Evolutionary conservation across 345 rosid species (phyloP).

Genomic region (Camelina laxa): DNA sequence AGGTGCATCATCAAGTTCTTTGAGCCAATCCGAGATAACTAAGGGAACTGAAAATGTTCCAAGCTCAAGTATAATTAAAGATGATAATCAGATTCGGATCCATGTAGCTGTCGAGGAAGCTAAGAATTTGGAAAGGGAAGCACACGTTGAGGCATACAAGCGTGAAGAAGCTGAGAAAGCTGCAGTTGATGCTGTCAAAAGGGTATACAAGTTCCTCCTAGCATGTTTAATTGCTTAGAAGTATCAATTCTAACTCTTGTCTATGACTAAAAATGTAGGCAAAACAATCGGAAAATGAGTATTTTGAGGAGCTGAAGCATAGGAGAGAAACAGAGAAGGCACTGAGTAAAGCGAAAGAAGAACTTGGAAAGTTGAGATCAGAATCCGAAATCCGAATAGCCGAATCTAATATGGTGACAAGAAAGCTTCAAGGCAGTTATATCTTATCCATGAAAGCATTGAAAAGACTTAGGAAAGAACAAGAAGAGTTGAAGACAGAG

Average conservation of each 20-base stretch:
- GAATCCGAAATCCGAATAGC: slow-evolving; percentile 53
- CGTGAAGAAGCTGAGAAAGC: slow-evolving; percentile 68
- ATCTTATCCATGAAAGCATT: slow-evolving; percentile 60
- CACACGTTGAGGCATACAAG: slow-evolving; percentile 56
- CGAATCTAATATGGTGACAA: slow-evolving; percentile 55
- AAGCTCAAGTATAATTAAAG: slow-evolving; percentile 8
- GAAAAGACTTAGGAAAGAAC: slow-evolving; percentile 59
- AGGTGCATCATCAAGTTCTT: slow-evolving; percentile 17
- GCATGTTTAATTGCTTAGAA: not conserved
- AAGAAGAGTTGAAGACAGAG: slow-evolving; percentile 60
- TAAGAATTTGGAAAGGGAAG: slow-evolving; percentile 54
- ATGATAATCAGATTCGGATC: slow-evolving; percentile 54
- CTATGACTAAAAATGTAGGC: slow-evolving; percentile 44
- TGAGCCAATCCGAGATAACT: slow-evolving; percentile 1
- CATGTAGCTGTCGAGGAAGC: slow-evolving; percentile 58
- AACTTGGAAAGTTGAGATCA: slow-evolving; percentile 51
- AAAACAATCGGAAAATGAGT: slow-evolving; percentile 53
- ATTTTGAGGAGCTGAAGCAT: slow-evolving; percentile 55
- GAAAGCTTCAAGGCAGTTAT: slow-evolving; percentile 63
- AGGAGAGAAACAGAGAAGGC: slow-evolving; percentile 65
- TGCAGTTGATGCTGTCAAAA: slow-evolving; percentile 62
- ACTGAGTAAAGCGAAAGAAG: slow-evolving; percentile 52
- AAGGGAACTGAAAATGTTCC: not conserved
- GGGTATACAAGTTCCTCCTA: slow-evolving; percentile 47
- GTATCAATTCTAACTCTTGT: slow-evolving; percentile 1